phyloP scores from a whole-genome alignment of 352 stramenopile genomes.

The Globisporangium cylindrosporum region DNA sequence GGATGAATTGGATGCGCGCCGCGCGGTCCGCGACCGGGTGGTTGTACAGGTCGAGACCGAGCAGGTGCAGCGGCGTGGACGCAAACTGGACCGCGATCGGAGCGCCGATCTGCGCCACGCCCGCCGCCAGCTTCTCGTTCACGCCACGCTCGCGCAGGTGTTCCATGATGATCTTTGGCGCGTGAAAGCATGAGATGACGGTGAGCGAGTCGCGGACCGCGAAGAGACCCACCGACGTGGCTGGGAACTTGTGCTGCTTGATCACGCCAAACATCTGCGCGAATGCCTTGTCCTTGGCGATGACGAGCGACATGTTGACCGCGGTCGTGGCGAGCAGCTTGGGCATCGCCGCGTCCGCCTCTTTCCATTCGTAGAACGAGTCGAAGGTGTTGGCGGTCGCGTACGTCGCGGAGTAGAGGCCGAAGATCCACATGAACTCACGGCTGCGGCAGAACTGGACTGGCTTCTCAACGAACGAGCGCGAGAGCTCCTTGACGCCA shows the following conservation, averaged over 20 bases:
- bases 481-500: constrained; percentile 67
- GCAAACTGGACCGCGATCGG: constrained; percentile 84
- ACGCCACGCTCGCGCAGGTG: constrained; percentile 53
- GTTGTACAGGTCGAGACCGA: constrained; percentile 91
- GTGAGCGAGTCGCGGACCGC: constrained; percentile 84
- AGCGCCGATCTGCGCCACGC: constrained; percentile 76
- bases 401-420: constrained; percentile 89
- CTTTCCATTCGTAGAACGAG: constrained; percentile 74
- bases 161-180: constrained; percentile 65
- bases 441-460: constrained; percentile 77
- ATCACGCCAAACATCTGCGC: constrained; percentile 89
- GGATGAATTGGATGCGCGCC: constrained; percentile 60
- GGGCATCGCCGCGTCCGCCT: constrained; percentile 72
- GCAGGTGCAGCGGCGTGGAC: constrained; percentile 87
- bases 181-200: constrained; percentile 85
- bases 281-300: constrained; percentile 88
- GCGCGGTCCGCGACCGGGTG: constrained; percentile 32
- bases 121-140: constrained; percentile 44
- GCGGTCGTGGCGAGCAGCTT: constrained; percentile 85
- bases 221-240: constrained; percentile 81
- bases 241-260: constrained; percentile 64
- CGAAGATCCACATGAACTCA: constrained; percentile 88
- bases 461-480: constrained; percentile 58
- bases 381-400: constrained; percentile 81
- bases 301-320: constrained; percentile 89